Base-by-base conservation (phyloP, 148 eudicot genomes). In the Amaranthus hypochondriacus region DNA sequence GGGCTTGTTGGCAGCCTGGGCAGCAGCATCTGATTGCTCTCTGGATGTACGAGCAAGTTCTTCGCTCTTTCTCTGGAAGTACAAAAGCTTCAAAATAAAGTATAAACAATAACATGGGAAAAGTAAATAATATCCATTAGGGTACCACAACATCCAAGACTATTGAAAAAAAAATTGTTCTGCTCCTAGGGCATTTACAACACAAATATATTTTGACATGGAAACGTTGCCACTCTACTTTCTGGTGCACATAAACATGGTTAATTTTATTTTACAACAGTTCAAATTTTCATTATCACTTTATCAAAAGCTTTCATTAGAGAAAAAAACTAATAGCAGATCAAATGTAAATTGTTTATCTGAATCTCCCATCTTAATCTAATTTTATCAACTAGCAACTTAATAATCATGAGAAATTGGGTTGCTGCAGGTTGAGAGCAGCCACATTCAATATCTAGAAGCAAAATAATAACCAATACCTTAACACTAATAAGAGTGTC, bases 1-100 rank as follows among this genome's bases (percentile, higher is more conserved):
- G 63, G 81, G 56, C 81, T 86, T 84, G 63, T 79, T 87, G 48
- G 81, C 83, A 73, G 73, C 73, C 54, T 80, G 85, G 76, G 79
- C 72, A 46, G 76, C 58, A 79, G 68, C 70, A 77, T 89, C 96
- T 72, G 81, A 62, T 71, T 81, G 82, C 71, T 94, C 93, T 76
- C 86, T 83, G 74, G 92, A 81, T 81, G 86, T 85, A 77, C 50
- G 79, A 70, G 86, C 85, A 82, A 91, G 91, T 62, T 80, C 90
- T 78, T 89, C 90, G 77, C 81, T 85, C 84, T 80, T 86, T 76
- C 83, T 87, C 98, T 94, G 84, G 44, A 47, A 64, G 9, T 14
- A 72, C 2, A 72, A 48, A 79, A 49, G 58, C 54, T 56, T 10
- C 43, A 70, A 74, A 75, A 61, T 46, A 72, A 59, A 14, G 65